phyloP scores from a whole-genome alignment of 2,329 filamentous ascomycete genomes.

The Chaetomium strumarium region DNA sequence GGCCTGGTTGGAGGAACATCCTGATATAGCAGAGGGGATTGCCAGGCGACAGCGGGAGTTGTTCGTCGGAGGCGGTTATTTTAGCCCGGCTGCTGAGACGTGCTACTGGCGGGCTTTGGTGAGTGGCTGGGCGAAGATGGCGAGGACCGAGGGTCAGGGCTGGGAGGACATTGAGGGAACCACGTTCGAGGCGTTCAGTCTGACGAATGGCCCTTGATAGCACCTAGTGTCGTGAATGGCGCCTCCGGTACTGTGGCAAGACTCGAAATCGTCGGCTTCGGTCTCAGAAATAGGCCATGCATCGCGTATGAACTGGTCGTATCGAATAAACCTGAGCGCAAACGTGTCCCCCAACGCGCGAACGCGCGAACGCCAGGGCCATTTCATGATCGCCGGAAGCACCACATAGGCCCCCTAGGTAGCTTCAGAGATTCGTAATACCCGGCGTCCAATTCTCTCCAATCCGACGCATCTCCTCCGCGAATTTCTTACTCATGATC shows the following conservation, averaged over 20 bases:
- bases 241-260: not conserved
- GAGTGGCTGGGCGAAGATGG: conserved; percentile 42
- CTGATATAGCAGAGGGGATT: conserved; percentile 40
- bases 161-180: conserved; percentile 32
- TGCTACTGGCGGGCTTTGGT: conserved; percentile 50
- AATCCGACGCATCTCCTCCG: conserved; percentile 76
- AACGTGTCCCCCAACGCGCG: not conserved
- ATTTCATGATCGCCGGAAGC: too few relatives aligned
- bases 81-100: conserved; percentile 44
- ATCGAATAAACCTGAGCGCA: not conserved
- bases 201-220: conserved; percentile 21
- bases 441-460: conserved; percentile 81
- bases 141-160: conserved; percentile 30
- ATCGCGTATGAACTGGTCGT: not conserved
- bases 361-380: not conserved
- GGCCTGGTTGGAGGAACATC: conserved; percentile 40
- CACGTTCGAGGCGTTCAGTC: conserved; percentile 37
- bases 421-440: conserved; percentile 49
- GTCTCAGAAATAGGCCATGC: not conserved
- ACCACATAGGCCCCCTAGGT: not conserved
- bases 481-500: conserved; percentile 77
- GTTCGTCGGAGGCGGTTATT: conserved; percentile 39
- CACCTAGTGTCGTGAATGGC: not conserved
- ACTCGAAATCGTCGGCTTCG: not conserved
- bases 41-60: conserved; percentile 41